These are phyloP conservation scores for Tetrahymena malaccensis DNA, from an alignment of 73 alveolate genomes.

Conservation along the genomic window DNA sequence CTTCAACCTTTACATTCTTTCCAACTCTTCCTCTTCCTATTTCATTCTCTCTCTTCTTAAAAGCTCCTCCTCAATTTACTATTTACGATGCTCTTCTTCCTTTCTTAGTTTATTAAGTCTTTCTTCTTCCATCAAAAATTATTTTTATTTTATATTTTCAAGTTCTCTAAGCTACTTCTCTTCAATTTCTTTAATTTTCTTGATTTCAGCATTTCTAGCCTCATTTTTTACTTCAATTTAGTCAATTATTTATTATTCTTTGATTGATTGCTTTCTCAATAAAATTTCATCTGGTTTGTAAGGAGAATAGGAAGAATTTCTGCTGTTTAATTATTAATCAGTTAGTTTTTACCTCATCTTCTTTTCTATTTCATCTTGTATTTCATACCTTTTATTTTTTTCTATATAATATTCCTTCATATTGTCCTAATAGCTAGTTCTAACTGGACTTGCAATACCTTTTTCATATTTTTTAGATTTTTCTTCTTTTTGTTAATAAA, in stretches of 20 bases:
- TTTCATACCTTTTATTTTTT: neutral
- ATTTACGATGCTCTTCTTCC: neutral
- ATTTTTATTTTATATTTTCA: neutral
- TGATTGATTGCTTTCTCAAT: neutral
- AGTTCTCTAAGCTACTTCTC: neutral
- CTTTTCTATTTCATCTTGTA: neutral
- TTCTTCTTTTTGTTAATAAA: neutral
- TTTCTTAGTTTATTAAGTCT: neutral
- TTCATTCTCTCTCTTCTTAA: neutral
- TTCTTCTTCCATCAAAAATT: neutral
- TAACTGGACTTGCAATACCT: neutral
- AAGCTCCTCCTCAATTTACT: neutral
- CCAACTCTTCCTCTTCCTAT: neutral
- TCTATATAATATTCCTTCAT: neutral
- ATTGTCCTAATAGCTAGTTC: neutral
- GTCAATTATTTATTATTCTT: neutral
- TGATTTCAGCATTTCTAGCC: neutral
- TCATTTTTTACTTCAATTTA: neutral
- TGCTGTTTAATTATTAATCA: neutral
- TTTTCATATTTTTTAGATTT: neutral
- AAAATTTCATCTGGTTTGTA: neutral
- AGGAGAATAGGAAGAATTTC: neutral
- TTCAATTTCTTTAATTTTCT: neutral
- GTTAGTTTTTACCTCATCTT: neutral
- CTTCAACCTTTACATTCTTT: neutral